A percentile compares a stretch with the other conserved stretches of the same genome.
Conservation (phyloP, 106 monocot genomes). For the Posidonia australis region DNA sequence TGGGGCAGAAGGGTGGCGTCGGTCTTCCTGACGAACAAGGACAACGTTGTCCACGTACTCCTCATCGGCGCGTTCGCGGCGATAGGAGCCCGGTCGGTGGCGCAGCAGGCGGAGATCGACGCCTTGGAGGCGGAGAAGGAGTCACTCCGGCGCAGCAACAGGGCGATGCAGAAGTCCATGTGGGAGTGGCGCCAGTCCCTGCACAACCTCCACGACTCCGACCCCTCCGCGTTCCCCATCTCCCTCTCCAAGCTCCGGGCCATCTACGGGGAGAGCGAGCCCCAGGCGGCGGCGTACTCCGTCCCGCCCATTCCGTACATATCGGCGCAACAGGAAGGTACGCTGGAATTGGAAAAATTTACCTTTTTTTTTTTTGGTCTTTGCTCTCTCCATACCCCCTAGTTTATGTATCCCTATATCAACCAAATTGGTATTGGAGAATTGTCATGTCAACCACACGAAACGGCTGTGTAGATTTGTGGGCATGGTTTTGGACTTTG, state of each 20-base stretch:
- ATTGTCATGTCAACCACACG: too few relatives aligned
- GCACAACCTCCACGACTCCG: constrained; percentile 15
- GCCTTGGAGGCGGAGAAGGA: constrained; percentile 46
- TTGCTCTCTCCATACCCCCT: too few relatives aligned
- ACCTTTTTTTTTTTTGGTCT: too few relatives aligned
- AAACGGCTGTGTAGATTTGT: too few relatives aligned
- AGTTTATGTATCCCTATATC: too few relatives aligned
- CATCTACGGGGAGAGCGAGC: constrained; percentile 41
- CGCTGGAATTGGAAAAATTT: too few relatives aligned
- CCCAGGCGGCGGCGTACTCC: neutral
- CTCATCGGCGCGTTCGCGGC: constrained; percentile 26
- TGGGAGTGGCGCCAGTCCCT: constrained; percentile 47
- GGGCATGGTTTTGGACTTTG: too few relatives aligned
- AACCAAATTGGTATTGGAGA: too few relatives aligned
- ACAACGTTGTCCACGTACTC: constrained; percentile 29
- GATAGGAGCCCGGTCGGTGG: constrained; percentile 26
- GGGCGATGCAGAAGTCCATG: constrained; percentile 30
- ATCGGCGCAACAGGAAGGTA: neutral
- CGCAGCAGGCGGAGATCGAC: constrained; percentile 44
- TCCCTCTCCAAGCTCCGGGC: constrained; percentile 29
- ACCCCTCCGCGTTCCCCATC: constrained; percentile 23
- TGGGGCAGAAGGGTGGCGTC: constrained; percentile 6
- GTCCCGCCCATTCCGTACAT: neutral
- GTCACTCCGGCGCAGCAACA: constrained; percentile 21
- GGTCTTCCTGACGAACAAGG: constrained; percentile 14